Percentiles rank a stretch among this genome's conserved stretches.
These are phyloP conservation scores for Kwoniella europaea DNA, from an alignment of 768 basidiomycete species.

Conservation along the genomic window DNA sequence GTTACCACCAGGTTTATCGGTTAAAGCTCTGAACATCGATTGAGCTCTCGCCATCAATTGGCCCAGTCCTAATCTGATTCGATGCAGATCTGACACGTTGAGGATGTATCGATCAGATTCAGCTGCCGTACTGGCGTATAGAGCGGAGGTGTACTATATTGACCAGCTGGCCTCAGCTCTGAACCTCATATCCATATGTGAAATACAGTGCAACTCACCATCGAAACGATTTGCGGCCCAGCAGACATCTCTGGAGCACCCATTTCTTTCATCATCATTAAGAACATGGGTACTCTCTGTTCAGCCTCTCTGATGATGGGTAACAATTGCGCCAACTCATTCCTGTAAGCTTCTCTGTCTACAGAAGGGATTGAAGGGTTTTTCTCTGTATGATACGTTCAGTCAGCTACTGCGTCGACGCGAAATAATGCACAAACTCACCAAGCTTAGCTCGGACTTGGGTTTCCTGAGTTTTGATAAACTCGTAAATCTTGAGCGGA, in stretches of 20 bases:
- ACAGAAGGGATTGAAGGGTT: slow-evolving; percentile 8
- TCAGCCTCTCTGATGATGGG: slow-evolving; percentile 32
- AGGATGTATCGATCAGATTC: slow-evolving; percentile 23
- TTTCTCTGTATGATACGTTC: not conserved
- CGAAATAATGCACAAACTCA: not conserved
- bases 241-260: slow-evolving; percentile 14
- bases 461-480: slow-evolving; percentile 19
- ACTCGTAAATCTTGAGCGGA: slow-evolving; percentile 17
- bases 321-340: slow-evolving; percentile 25
- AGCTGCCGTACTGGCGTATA: slow-evolving; percentile 16
- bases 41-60: slow-evolving; percentile 17
- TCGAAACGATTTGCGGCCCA: slow-evolving; percentile 17
- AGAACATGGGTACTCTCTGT: slow-evolving; percentile 32
- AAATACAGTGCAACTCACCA: slow-evolving; percentile 8
- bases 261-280: slow-evolving; percentile 34
- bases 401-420: no score
- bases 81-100: slow-evolving; percentile 10
- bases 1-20: slow-evolving; percentile 19
- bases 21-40: slow-evolving; percentile 8
- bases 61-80: slow-evolving; percentile 10
- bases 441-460: slow-evolving; percentile 10
- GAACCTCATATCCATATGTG: not conserved
- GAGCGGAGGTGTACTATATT: slow-evolving; percentile 20
- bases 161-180: not conserved
- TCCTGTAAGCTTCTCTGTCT: slow-evolving; percentile 18